These are phyloP conservation scores for Jimgerdemannia lactiflua DNA, from an alignment of 192 early-diverging fungal genomes.

Conservation along the genomic window DNA sequence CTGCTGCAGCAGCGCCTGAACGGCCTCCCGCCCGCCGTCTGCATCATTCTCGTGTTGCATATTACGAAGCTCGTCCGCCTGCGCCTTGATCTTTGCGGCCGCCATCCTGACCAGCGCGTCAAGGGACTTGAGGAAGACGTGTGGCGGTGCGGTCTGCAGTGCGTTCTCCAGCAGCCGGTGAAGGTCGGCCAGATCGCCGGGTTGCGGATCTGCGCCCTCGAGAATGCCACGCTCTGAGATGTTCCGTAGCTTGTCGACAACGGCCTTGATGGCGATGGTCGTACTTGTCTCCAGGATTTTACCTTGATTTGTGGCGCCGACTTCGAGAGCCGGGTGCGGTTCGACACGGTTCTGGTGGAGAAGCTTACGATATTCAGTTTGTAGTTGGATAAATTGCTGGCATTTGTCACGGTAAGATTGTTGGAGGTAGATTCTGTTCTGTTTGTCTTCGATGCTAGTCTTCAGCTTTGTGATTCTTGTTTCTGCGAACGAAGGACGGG, in stretches of 20 bases:
- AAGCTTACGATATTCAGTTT: not conserved
- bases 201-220: not conserved
- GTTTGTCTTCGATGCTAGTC: not conserved
- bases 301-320: not conserved
- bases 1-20: not conserved
- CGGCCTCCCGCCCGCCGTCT: not conserved
- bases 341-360: not conserved
- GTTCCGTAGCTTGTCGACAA: not conserved
- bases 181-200: not conserved
- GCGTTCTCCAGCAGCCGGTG: not conserved
- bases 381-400: not conserved
- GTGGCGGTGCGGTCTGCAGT: not conserved
- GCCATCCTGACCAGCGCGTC: not conserved
- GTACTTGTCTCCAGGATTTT: not conserved
- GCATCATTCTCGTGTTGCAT: not conserved
- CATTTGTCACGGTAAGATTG: not conserved
- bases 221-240: not conserved
- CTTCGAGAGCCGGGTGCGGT: not conserved
- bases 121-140: not conserved
- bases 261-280: not conserved
- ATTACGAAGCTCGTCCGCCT: not conserved
- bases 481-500: not conserved
- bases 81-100: not conserved
- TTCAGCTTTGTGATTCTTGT: not conserved
- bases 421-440: not conserved